Conservation (phyloP, 768 basidiomycete species). For the Pisolithus sp. region DNA sequence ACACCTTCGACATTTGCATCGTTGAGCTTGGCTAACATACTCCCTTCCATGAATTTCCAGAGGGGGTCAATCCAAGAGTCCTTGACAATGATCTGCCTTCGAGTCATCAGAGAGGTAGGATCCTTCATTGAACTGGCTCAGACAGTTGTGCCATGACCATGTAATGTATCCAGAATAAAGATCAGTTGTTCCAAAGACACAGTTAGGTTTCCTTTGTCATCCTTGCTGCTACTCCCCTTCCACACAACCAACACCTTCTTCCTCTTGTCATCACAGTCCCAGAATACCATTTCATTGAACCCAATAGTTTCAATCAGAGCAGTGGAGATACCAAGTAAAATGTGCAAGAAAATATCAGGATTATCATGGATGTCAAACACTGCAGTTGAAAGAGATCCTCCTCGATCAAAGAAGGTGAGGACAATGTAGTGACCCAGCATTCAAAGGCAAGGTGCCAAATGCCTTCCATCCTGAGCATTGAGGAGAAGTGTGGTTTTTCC, state of each 20-base stretch:
- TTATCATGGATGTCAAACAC: constrained; percentile 1
- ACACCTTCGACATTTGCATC: background rate
- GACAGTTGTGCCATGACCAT: constrained; percentile 1
- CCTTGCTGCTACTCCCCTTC: background rate
- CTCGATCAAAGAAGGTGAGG: constrained; percentile 1
- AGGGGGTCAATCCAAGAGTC: constrained; percentile 3
- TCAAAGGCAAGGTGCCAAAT: background rate
- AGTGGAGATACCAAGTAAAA: background rate
- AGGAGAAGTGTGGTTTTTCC: background rate
- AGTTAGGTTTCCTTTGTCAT: too few relatives aligned
- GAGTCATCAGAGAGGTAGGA: background rate
- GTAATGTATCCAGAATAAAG: constrained; percentile 1
- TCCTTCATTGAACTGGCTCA: background rate
- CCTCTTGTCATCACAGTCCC: background rate
- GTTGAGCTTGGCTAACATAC: constrained; percentile 2
- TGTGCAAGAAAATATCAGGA: constrained; percentile 1
- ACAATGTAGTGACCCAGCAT: background rate
- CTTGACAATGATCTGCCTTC: background rate
- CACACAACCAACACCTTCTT: background rate
- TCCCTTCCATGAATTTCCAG: background rate
- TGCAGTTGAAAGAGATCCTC: constrained; percentile 2
- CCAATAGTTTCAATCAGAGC: background rate
- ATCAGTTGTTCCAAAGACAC: background rate
- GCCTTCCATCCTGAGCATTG: constrained; percentile 2
- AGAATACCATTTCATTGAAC: background rate